These are phyloP conservation scores for Pseudopithomyces chartarum DNA, from an alignment of 2,329 filamentous ascomycete genomes.

Conservation along the genomic window DNA sequence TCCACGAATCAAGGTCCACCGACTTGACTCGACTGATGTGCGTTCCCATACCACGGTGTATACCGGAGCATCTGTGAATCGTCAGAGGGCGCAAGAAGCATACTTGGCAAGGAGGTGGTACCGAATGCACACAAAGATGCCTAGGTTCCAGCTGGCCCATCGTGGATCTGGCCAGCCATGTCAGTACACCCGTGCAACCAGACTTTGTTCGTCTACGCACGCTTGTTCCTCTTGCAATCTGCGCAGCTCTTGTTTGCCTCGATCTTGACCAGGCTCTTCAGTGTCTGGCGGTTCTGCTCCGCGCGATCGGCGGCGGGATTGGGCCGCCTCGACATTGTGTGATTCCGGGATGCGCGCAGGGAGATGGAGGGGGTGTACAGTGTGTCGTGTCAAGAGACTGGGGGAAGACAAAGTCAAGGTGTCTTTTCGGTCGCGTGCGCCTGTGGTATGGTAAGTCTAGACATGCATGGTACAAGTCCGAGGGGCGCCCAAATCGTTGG, in stretches of 20 bases:
- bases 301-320: constrained; percentile 84
- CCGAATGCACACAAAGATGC: constrained; percentile 96
- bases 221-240: constrained; percentile 99
- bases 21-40: constrained; percentile 98
- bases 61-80: constrained; percentile 78
- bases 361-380: not conserved
- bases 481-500: constrained; percentile 3
- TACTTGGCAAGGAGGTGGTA: constrained; percentile 22
- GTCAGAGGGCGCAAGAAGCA: constrained; percentile 14
- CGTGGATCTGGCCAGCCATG: constrained; percentile 72
- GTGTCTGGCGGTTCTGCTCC: constrained; percentile 89
- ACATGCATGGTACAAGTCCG: not conserved
- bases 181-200: constrained; percentile 6
- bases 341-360: constrained; percentile 5
- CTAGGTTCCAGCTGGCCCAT: constrained; percentile 99
- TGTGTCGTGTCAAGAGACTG: not conserved
- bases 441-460: not conserved
- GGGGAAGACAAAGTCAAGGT: not conserved
- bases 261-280: constrained; percentile 93
- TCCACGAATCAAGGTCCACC: constrained; percentile 97
- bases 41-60: constrained; percentile 98
- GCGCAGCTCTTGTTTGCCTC: constrained; percentile 96
- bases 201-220: constrained; percentile 58
- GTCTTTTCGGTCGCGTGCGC: not conserved
- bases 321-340: constrained; percentile 76